Base-by-base conservation (phyloP, 176 grass and related monocot genomes). In the Canna indica region DNA sequence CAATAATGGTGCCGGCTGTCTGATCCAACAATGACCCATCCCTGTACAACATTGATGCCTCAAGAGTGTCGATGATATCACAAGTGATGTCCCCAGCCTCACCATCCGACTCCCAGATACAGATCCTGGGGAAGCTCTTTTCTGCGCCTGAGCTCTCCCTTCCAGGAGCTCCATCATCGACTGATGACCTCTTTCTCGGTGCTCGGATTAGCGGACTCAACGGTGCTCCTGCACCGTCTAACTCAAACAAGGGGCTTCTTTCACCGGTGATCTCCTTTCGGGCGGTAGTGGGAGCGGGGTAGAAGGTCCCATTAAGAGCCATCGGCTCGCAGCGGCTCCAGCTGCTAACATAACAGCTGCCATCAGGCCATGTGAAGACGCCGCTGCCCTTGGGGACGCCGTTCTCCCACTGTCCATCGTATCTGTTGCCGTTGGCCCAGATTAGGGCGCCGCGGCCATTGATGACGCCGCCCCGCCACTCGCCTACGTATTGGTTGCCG, bases 21-120 rank as follows among this genome's bases (percentile, higher is more conserved):
- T 33, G 66, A 35, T 50, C 71, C 70, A 79, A 79, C 35, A 84
- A 54, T 0, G 82, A 72, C 22, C 82, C 82, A 17, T 96, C 87
- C 80, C 79, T 68, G 65, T 96, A 96, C 48, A 96, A 78, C 83
- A 91, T 71, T 36, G 91, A 91, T 16, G 85, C 85, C 75, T 95
- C 88, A 59, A 96, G 79, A 29, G 31, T 59, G 47, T 97, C 93
- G 10, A 97, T 83, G 78, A 97, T 97, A 67, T 97, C 93, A 69
- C 93, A 97, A 65, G 93, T 97, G 56, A 97, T 97, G 73, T 97
- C 93, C 46, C 93, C 93, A 0, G 88, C 93, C 47, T 97, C 93
- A 45, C 88, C 93, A 28, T 97, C 88, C 8, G 85, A 91, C 39
- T 97, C 93, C 93, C 93, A 97, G 73, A 97, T 97, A 82, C 93